phyloP scores from a whole-genome alignment of 495 filamentous ascomycete species.

The Trichocladium antarcticum region DNA sequence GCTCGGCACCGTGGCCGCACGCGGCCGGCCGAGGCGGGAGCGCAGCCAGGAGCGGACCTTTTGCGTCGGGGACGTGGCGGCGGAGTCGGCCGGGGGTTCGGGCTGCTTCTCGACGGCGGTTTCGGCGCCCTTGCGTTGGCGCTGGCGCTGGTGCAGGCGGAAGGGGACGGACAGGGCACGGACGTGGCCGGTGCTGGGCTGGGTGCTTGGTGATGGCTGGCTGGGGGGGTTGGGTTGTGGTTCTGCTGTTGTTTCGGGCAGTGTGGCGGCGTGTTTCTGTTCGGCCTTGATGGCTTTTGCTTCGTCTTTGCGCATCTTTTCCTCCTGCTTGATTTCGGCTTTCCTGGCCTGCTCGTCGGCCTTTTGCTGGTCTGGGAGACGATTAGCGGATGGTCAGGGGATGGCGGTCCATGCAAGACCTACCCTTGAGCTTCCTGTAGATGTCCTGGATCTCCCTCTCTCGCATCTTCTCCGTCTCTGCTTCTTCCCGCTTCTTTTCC shows the following conservation, averaged over 20 bases:
- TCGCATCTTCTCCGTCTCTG: conserved; percentile 32
- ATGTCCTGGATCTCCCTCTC: conserved; percentile 38
- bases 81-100: conserved; percentile 5
- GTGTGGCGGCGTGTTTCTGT: conserved; percentile 33
- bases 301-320: conserved; percentile 41
- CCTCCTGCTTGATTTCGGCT: conserved; percentile 42
- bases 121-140: conserved; percentile 11
- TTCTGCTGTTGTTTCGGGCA: not conserved
- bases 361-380: conserved; percentile 37
- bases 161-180: conserved; percentile 18
- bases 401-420: conserved; percentile 3
- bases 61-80: conserved; percentile 19
- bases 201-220: not conserved
- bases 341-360: conserved; percentile 37
- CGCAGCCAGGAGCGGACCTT: conserved; percentile 54
- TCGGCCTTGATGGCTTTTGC: conserved; percentile 40
- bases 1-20: conserved; percentile 20
- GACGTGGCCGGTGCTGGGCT: conserved; percentile 2
- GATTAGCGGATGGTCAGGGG: conserved; percentile 10
- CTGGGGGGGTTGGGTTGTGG: not conserved
- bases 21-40: conserved; percentile 38
- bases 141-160: conserved; percentile 9
- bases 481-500: conserved; percentile 37
- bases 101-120: conserved; percentile 1
- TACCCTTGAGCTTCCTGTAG: conserved; percentile 35